phyloP scores from a whole-genome alignment of 2,329 filamentous ascomycete genomes.

The Talaromyces sp. region DNA sequence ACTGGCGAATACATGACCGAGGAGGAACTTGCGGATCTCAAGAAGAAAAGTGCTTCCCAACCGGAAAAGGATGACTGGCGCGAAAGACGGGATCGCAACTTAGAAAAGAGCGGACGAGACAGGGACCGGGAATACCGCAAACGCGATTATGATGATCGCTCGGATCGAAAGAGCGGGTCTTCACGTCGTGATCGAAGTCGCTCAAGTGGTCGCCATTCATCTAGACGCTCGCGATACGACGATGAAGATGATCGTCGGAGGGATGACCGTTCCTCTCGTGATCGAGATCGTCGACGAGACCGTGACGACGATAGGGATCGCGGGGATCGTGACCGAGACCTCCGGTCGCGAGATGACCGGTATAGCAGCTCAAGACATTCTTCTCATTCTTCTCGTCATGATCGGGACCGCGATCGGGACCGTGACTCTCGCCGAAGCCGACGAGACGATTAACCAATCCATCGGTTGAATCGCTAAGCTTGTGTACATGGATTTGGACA shows the following conservation, averaged over 20 bases:
- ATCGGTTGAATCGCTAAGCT: neutral
- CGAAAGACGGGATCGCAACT: constrained; percentile 48
- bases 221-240: constrained; percentile 39
- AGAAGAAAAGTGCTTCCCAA: constrained; percentile 51
- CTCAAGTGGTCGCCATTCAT: constrained; percentile 37
- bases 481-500: constrained; percentile 8
- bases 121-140: constrained; percentile 36
- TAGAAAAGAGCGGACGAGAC: constrained; percentile 43
- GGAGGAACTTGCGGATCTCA: constrained; percentile 59
- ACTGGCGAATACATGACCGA: constrained; percentile 66
- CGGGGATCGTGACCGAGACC: constrained; percentile 31
- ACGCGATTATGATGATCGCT: constrained; percentile 39
- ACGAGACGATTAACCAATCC: constrained; percentile 27
- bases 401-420: constrained; percentile 34
- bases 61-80: constrained; percentile 50
- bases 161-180: constrained; percentile 42
- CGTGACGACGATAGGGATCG: constrained; percentile 28
- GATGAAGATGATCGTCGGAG: constrained; percentile 39
- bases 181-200: constrained; percentile 42
- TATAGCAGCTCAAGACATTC: constrained; percentile 36
- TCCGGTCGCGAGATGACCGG: constrained; percentile 35
- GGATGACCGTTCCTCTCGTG: constrained; percentile 40
- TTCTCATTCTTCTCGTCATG: constrained; percentile 35
- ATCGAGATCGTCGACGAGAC: constrained; percentile 38
- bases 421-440: constrained; percentile 35